Evolutionary conservation across 495 filamentous ascomycete species (phyloP).

Genomic region (Penicillium angulare): DNA sequence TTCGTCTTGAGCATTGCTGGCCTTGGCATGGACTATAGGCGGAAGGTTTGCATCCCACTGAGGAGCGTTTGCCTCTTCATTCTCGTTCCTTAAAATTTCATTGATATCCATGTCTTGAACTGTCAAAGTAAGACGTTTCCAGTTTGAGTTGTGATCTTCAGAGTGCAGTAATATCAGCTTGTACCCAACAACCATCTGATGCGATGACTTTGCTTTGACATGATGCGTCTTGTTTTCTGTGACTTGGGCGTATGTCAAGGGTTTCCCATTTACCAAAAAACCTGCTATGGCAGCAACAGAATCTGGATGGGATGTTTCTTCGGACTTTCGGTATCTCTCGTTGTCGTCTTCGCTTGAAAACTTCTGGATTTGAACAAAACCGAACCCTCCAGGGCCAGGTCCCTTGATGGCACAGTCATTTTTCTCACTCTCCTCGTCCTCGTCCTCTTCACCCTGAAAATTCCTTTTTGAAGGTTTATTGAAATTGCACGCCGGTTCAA

Average conservation of each 20-base stretch:
- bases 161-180: neutral
- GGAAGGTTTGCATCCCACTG: neutral
- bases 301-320: too few species aligned
- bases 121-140: neutral
- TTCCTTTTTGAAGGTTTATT: too few species aligned
- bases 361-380: neutral
- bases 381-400: neutral
- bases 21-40: too few species aligned
- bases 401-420: neutral
- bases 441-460: too few species aligned
- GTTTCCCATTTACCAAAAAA: neutral
- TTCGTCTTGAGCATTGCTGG: too few species aligned
- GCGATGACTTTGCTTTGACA: neutral
- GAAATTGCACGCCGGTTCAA: neutral
- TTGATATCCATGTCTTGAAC: neutral
- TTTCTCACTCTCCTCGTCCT: neutral
- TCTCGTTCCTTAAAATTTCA: too few species aligned
- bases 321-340: too few species aligned
- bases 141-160: neutral
- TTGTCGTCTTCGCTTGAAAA: neutral
- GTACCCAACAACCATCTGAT: neutral
- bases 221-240: neutral
- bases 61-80: too few species aligned
- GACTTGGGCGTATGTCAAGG: neutral
- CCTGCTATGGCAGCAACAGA: neutral